A percentile compares a stretch with the other conserved stretches of the same genome.
Evolutionary conservation across 2,329 filamentous ascomycete genomes (phyloP).

Genomic region (Aspergillus piperis): DNA sequence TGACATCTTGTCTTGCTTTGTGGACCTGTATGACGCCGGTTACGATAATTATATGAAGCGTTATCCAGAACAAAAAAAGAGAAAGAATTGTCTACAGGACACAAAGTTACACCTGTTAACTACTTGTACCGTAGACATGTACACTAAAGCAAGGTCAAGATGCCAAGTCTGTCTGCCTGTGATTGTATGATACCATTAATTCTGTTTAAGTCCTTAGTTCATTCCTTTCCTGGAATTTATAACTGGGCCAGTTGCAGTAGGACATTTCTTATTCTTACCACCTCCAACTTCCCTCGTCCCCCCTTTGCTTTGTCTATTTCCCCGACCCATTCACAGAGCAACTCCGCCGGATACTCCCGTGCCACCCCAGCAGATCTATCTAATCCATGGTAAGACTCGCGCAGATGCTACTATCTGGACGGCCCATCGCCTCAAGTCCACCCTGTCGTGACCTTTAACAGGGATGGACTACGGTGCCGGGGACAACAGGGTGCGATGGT

Average conservation of each 20-base stretch:
- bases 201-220: too few relatives aligned
- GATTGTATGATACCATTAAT: not conserved
- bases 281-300: not conserved
- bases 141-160: not conserved
- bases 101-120: not conserved
- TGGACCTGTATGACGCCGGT: slow-evolving; percentile 38
- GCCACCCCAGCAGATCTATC: not conserved
- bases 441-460: not conserved
- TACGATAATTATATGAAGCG: slow-evolving; percentile 26
- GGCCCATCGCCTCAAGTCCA: not conserved
- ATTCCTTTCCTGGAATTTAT: not conserved
- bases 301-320: not conserved
- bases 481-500: not conserved
- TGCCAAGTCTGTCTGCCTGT: not conserved
- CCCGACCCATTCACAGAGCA: not conserved
- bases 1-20: slow-evolving; percentile 42
- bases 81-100: slow-evolving; percentile 21
- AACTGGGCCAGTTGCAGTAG: not conserved
- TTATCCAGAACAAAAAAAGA: slow-evolving; percentile 20
- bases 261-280: not conserved
- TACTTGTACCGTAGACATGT: not conserved
- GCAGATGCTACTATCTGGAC: not conserved
- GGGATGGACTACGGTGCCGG: not conserved
- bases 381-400: not conserved
- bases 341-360: not conserved